phyloP scores from a whole-genome alignment of 1,284 basidiomycete genomes.

The Flammula alnicola region DNA sequence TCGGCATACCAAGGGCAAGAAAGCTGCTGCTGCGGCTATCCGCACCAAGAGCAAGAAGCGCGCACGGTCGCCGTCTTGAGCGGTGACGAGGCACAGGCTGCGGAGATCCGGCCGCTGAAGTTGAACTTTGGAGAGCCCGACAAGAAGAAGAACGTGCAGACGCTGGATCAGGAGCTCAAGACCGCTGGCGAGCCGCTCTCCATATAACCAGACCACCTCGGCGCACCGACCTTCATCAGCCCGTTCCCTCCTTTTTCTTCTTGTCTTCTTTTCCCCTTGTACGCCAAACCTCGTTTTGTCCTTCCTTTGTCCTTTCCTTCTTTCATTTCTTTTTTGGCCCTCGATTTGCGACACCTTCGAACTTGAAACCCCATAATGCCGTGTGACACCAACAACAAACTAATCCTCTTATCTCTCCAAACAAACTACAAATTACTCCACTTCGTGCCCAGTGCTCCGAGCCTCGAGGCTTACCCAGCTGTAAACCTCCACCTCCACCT shows the following conservation, averaged over 20 bases:
- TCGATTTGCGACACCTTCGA: slow-evolving; percentile 3
- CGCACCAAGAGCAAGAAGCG: neutral
- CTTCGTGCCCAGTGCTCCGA: too few relatives aligned
- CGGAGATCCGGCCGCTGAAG: slow-evolving; percentile 14
- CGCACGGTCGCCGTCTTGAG: slow-evolving; percentile 14
- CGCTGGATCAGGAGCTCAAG: slow-evolving; percentile 12
- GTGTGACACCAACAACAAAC: too few relatives aligned
- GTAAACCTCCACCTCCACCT: too few relatives aligned
- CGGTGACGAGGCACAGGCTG: slow-evolving; percentile 13
- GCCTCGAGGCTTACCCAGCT: too few relatives aligned
- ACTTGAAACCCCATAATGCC: too few relatives aligned
- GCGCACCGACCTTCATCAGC: neutral
- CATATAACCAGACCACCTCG: neutral
- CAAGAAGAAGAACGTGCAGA: neutral
- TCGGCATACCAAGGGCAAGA: slow-evolving; percentile 3
- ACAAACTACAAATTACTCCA: too few relatives aligned
- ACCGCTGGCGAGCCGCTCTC: slow-evolving; percentile 5
- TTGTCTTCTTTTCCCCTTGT: slow-evolving; percentile 1
- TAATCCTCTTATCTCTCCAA: too few relatives aligned
- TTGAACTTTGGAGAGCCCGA: slow-evolving; percentile 16
- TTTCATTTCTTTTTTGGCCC: neutral
- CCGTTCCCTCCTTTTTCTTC: neutral
- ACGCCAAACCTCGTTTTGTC: neutral
- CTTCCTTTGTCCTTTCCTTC: neutral
- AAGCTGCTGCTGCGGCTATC: neutral